Conservation (phyloP, 192 early-diverging fungal genomes). For the Gonapodya sp. region DNA sequence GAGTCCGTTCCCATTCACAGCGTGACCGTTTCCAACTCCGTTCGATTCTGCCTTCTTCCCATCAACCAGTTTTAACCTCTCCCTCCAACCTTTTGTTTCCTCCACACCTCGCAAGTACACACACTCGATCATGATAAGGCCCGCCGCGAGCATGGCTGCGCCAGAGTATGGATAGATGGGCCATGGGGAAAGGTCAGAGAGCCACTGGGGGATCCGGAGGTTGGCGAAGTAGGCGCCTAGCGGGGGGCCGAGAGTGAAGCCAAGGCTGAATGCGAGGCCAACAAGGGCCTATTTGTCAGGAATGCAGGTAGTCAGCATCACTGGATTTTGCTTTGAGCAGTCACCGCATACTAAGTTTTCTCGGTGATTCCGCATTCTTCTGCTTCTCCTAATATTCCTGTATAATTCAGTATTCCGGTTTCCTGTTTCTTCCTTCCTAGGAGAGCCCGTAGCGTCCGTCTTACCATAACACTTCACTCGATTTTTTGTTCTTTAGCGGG, state of each 20-base stretch:
- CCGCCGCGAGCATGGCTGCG: conserved; percentile 79
- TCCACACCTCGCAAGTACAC: conserved; percentile 70
- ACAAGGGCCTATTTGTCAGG: conserved; percentile 61
- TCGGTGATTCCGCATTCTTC: no score
- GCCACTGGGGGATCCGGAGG: neutral
- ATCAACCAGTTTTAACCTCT: neutral
- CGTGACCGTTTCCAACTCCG: neutral
- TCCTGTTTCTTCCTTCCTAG: no score
- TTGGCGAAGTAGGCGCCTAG: conserved; percentile 70
- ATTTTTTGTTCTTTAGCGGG: no score
- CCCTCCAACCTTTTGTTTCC: conserved; percentile 53
- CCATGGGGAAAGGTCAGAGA: conserved; percentile 17
- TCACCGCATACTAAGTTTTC: no score
- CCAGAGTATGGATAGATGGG: conserved; percentile 68
- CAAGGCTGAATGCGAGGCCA: conserved; percentile 91
- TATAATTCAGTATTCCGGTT: no score
- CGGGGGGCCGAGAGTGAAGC: conserved; percentile 91
- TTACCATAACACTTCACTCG: no score
- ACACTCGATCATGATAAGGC: conserved; percentile 71
- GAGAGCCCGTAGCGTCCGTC: no score
- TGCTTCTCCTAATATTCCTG: no score
- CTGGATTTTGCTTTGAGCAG: neutral
- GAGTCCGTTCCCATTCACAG: conserved; percentile 7
- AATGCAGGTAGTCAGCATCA: neutral
- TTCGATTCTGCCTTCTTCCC: conserved; percentile 5